Evolutionary conservation across 495 filamentous ascomycete species (phyloP).

Genomic region (Aspergillus cavernicola): DNA sequence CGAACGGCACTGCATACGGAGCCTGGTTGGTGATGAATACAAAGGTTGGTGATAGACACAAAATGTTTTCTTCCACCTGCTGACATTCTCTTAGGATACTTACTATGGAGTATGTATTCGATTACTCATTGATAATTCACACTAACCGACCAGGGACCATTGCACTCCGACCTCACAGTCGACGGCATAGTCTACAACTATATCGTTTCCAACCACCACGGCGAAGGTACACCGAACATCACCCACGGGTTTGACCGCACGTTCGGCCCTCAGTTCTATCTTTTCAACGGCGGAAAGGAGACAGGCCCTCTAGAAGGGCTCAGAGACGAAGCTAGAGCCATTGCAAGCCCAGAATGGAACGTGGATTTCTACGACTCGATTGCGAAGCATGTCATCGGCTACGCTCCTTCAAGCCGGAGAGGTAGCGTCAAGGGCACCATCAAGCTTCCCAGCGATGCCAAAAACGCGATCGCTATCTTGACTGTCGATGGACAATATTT

Average conservation of each 20-base stretch:
- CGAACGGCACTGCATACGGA: conserved; percentile 47
- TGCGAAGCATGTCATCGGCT: conserved; percentile 50
- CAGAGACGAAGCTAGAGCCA: conserved; percentile 43
- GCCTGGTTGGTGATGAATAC: conserved; percentile 58
- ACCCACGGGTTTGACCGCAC: conserved; percentile 56
- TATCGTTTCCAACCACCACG: conserved; percentile 53
- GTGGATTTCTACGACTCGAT: conserved; percentile 54
- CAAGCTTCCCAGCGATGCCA: conserved; percentile 43
- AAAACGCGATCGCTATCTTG: conserved; percentile 47
- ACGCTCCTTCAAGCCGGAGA: conserved; percentile 41
- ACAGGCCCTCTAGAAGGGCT: conserved; percentile 38
- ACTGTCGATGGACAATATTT: conserved; percentile 49
- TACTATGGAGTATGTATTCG: conserved; percentile 44
- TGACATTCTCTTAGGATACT: conserved; percentile 35
- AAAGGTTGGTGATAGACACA: conserved; percentile 22
- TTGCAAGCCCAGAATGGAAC: conserved; percentile 49
- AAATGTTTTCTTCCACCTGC: background rate
- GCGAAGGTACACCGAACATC: conserved; percentile 54
- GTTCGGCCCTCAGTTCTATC: conserved; percentile 54
- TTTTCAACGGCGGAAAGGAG: conserved; percentile 51
- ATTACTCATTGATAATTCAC: background rate
- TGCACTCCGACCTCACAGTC: conserved; percentile 54
- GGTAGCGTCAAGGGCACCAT: conserved; percentile 40
- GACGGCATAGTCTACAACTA: conserved; percentile 57
- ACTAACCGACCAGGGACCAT: conserved; percentile 36